Base-by-base conservation (phyloP, 805 yeast species). In the Barnettozyma vustinii region DNA sequence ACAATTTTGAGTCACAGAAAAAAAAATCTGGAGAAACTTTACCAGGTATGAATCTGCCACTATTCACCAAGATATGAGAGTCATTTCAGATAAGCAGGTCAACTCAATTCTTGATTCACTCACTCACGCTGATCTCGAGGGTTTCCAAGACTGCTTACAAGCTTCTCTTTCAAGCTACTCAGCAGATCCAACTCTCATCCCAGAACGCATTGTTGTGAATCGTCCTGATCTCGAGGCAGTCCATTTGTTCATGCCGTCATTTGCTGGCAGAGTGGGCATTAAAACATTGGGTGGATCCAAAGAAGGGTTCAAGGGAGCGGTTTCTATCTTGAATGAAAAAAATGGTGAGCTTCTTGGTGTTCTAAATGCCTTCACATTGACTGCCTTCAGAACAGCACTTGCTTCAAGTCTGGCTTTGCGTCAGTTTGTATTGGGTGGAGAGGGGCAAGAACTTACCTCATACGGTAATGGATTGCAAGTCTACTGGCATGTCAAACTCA, bases 331-430 rank as follows among this genome's bases (percentile, higher is more conserved):
- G 23, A 76, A 80, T 53, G 74, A 76, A 42, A 52, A 58, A 7
- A 73, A 74, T 23, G 89, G 88, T 2, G 67, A 66, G 26, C 60
- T 80, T 8, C 44, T 62, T 9, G 87, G 84, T 3, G 65, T 81
- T 3, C 59, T 83, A 35, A 81, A 80, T 56, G 87, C 84, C 2
- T 69, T 70, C 46, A 71, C 80, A 1, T 61, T 81, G 36, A 83
- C 88, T 2, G 88, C 84, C 0, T 80, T 82, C 53, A 70, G 88
- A 58, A 83, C 89, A 3, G 87, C 87, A 0, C 65, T 83, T 48
- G 77, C 80, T 25, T 73, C 80, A 25, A 68, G 75, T 7, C 59
- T 80, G 18, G 77, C 79, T 0, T 57, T 81, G 49, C 64, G 62
- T 12, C 72, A 71, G 49, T 57, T 60, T 15, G 65, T 67, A 5